Base-by-base conservation (phyloP, 2,329 filamentous ascomycete species). In the Trichoderma breve region DNA sequence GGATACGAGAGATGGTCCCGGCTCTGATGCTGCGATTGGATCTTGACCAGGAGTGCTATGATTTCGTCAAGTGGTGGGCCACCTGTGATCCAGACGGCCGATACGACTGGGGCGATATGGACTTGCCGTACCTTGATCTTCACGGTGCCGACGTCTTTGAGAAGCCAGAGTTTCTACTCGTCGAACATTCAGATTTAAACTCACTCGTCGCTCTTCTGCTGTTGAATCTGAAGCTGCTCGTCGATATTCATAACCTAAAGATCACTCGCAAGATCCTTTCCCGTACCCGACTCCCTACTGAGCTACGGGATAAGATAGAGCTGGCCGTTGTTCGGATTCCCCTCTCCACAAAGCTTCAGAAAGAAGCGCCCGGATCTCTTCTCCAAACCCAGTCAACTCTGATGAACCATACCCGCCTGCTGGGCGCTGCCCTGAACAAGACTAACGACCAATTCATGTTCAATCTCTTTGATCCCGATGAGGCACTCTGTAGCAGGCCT, bases 41-140 rank as follows among this genome's bases (percentile, higher is more conserved):
- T 24, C 79, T 76, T 55, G 86, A 88, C 71, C 85, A 88, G 74
- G 84, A 86, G n/a, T 83, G 81, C 74, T 86, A 86, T 73, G 82
- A 85, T 69, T 84, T 84, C 47, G 61, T 81, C 3, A 83, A 80
- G 74, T 81, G 80, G 78, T 81, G 77, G 71, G 78, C 74, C 0
- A 78, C 74, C 0, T 72, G 62, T 2, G 73, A 69, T 0, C 14
- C 71, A 0, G 73, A 74, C 1, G 3, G 51, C 0, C 24, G 76
- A 15, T 76, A 77, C 32, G 74, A 77, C 57, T 77, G 73, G 74
- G 72, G 57, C 0, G 43, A 79, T 58, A 71, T 72, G 67, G 57
- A 43, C 8, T 36, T 73, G 6, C 76, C 76, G 14, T 76, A 73
- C 34, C 77, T 84, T 4, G 75, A 85, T 70, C 67, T 82, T 55